Conservation (phyloP, 2,329 filamentous ascomycete genomes). For the Venturia effusa region DNA sequence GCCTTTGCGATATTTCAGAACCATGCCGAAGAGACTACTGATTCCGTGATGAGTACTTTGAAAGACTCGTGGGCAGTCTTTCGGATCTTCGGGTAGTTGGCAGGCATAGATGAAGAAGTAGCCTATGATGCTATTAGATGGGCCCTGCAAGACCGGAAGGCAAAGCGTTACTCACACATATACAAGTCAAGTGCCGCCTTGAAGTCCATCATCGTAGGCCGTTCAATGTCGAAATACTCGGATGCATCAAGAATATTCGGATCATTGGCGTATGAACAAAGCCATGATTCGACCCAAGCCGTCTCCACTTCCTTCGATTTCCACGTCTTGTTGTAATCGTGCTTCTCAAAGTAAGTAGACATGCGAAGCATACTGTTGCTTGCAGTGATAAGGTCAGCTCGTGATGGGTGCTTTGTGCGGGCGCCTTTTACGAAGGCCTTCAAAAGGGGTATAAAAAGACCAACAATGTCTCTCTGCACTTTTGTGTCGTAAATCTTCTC, state of each 20-base stretch:
- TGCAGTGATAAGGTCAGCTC: conserved; percentile 32
- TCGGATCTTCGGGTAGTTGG: conserved; percentile 32
- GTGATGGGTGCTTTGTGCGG: conserved; percentile 33
- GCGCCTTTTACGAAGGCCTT: conserved; percentile 40
- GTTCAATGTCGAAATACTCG: conserved; percentile 23
- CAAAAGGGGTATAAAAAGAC: conserved; percentile 44
- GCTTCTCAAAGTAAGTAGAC: conserved; percentile 40
- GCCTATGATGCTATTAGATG: background rate
- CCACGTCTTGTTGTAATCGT: conserved; percentile 40
- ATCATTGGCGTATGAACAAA: conserved; percentile 30
- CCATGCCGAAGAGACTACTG: conserved; percentile 43
- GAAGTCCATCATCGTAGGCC: conserved; percentile 24
- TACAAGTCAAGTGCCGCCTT: conserved; percentile 23
- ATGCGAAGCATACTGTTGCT: conserved; percentile 39
- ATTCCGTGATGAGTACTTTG: conserved; percentile 47
- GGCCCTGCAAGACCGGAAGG: background rate
- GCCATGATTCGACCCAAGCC: conserved; percentile 37
- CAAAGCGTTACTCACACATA: conserved; percentile 18
- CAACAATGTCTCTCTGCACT: conserved; percentile 36
- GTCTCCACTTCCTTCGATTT: conserved; percentile 33
- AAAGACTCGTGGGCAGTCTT: conserved; percentile 41
- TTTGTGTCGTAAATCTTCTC: conserved; percentile 32
- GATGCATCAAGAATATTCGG: conserved; percentile 21
- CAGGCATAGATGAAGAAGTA: conserved; percentile 41
- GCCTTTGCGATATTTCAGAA: conserved; percentile 44